Evolutionary conservation across 768 basidiomycete species (phyloP).

Genomic region (Boletellus emodensis): DNA sequence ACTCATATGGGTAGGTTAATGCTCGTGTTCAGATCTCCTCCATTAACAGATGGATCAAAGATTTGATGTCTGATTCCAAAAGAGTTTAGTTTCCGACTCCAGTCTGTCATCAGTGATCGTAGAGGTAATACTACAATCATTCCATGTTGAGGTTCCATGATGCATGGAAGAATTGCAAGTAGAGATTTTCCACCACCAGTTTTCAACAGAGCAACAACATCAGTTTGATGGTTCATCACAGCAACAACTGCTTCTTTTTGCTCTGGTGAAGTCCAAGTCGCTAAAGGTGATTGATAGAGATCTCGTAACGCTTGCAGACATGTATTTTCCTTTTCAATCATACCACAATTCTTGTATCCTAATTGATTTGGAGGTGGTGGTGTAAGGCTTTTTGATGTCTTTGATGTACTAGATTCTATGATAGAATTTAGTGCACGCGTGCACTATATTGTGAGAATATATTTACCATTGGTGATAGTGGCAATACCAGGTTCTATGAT

Average conservation of each 20-base stretch:
- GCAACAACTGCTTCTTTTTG: constrained; percentile 9
- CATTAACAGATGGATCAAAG: neutral
- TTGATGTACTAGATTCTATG: too few relatives aligned
- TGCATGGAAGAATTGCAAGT: constrained; percentile 20
- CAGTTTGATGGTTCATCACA: constrained; percentile 3
- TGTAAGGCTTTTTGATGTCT: too few relatives aligned
- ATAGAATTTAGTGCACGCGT: too few relatives aligned
- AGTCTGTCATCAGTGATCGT: neutral
- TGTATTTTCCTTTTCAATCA: neutral
- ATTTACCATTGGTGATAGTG: too few relatives aligned
- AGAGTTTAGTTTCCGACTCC: neutral
- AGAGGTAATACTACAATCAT: neutral
- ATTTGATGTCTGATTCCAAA: neutral
- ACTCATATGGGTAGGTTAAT: too few relatives aligned
- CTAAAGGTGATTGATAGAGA: neutral
- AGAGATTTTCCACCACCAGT: constrained; percentile 29
- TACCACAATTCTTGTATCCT: too few relatives aligned
- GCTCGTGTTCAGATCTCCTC: too few relatives aligned
- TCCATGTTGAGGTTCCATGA: neutral
- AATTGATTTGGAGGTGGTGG: neutral
- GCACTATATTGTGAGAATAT: too few relatives aligned
- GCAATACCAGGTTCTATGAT: too few relatives aligned
- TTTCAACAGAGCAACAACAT: constrained; percentile 20
- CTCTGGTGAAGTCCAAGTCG: neutral
- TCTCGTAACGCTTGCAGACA: neutral